Conservation (phyloP, 345 rosid species). For the Cardamine resedifolia region DNA sequence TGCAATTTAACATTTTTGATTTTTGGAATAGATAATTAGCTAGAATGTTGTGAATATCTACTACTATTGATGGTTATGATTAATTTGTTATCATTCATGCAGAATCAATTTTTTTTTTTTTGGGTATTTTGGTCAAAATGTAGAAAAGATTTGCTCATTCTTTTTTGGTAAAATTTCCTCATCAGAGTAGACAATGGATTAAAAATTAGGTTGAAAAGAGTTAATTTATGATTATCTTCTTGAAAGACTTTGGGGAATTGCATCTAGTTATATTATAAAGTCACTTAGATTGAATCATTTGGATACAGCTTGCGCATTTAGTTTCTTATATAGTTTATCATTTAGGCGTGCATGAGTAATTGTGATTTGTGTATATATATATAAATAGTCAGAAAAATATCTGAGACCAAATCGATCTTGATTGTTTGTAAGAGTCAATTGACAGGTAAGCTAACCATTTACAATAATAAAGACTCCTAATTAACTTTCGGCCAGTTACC, state of each 20-base stretch:
- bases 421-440: constrained; percentile 22
- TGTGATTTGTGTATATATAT: neutral
- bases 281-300: constrained; percentile 31
- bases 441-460: constrained; percentile 34
- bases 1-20: neutral
- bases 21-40: neutral
- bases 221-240: neutral
- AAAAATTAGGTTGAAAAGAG: neutral
- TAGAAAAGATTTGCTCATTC: neutral
- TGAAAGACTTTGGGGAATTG: neutral
- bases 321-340: constrained; percentile 4
- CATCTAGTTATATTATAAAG: constrained; percentile 5
- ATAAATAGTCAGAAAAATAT: constrained; percentile 23
- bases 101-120: neutral
- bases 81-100: neutral
- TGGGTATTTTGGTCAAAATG: neutral
- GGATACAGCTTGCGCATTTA: constrained; percentile 24
- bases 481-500: constrained; percentile 25
- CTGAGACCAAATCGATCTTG: constrained; percentile 29
- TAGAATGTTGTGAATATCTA: neutral
- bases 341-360: constrained; percentile 22
- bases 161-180: neutral
- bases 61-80: neutral
- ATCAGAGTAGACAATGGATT: neutral
- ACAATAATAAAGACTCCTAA: constrained; percentile 3